Evolutionary conservation across 1,139 yeast species (phyloP), one percentile per base, ranked within the genome.

Genomic region (Yamadazyma aaseri): DNA sequence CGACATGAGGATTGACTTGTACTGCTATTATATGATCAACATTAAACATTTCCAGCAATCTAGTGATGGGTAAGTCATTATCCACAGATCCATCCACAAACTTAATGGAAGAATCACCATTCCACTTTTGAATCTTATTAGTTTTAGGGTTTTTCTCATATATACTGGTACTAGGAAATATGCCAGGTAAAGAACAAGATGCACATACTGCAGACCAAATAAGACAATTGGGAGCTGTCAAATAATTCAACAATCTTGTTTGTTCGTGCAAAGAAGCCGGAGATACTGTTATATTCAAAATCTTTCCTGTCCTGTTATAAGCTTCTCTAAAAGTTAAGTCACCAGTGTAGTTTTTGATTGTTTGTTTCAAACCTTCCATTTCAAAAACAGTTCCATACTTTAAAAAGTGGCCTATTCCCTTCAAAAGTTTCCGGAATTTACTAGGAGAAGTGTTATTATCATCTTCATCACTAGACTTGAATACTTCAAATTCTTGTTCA

Each of bases 81-180:
- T 90, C 95, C 4, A 94, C 96, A 1, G 96, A 87, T 0, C 98
- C 99, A 58, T 94, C 99, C 24, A 92, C 90, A 58, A 84, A 92
- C 48, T 84, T 84, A 32, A 81, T 76, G 8, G 90, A 75, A 1
- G 86, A 76, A 44, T 70, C 75, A 34, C 89, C 86, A 41, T 84
- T 82, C 98, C 98, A 92, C 47, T 82, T 81, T 36, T 74, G 76
- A 6, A 78, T 66, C 38, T 73, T 74, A 13, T 81, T 81, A 0
- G 95, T 86, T 36, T 68, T 68, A 2, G 85, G 78, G 47, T 85
- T 81, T 57, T 87, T 89, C 47, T 92, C 97, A 50, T 82, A 81
- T 27, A 92, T 79, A 1, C 92, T 81, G 18, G 89, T 81, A 1
- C 96, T 82, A 0, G 95, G 86, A 55, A 92, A 94, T 2, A 92